phyloP scores from a whole-genome alignment of 805 yeast species.

The Monosporozyma aquatica region DNA sequence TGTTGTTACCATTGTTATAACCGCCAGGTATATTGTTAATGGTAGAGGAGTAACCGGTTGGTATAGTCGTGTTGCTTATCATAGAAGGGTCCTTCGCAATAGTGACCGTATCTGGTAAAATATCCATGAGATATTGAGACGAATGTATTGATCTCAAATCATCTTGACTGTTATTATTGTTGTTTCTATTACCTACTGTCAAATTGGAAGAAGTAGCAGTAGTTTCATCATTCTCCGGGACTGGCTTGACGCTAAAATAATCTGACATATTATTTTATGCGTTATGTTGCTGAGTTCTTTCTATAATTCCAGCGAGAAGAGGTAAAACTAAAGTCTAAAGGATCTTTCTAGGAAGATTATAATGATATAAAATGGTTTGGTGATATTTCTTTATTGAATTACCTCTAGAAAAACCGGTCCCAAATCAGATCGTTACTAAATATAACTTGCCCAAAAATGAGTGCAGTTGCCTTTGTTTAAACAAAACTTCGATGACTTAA shows the following conservation, averaged over 20 bases:
- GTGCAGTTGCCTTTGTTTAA: too few relatives aligned
- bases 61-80: background rate
- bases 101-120: conserved; percentile 12
- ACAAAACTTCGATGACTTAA: too few relatives aligned
- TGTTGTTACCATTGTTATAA: background rate
- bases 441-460: too few relatives aligned
- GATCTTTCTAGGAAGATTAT: too few relatives aligned
- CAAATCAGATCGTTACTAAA: too few relatives aligned
- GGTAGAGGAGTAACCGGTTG: background rate
- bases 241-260: conserved; percentile 15
- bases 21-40: background rate
- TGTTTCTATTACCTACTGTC: background rate
- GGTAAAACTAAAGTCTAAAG: too few relatives aligned
- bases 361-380: too few relatives aligned
- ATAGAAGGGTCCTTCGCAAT: conserved; percentile 2
- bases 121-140: conserved; percentile 20
- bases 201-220: background rate
- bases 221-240: background rate
- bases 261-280: conserved; percentile 18
- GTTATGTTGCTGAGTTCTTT: background rate
- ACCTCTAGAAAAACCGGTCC: too few relatives aligned
- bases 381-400: too few relatives aligned
- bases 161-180: background rate
- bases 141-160: conserved; percentile 18
- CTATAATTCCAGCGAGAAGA: background rate